Percentiles rank a stretch among this genome's conserved stretches.
Evolutionary conservation across 108 stramenopile species (phyloP).

Genomic region (Cyclotella choctawhatcheeana): DNA sequence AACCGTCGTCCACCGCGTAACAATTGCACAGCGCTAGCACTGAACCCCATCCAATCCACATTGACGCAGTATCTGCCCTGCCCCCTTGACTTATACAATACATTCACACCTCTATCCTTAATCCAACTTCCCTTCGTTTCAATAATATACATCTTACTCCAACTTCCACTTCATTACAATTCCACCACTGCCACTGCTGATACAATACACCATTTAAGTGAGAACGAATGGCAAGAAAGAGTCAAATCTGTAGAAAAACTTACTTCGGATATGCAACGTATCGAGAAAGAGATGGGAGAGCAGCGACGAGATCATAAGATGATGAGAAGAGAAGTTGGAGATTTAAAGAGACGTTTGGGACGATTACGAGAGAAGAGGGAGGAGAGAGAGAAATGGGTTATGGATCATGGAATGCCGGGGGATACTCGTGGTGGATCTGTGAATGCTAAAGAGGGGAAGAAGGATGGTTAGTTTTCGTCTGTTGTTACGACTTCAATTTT

Average conservation of each 20-base stretch:
- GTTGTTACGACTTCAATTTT: too few species aligned
- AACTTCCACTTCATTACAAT: conserved; percentile 41
- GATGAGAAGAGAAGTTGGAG: conserved; percentile 10
- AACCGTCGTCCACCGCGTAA: neutral
- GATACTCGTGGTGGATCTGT: neutral
- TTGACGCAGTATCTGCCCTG: conserved; percentile 22
- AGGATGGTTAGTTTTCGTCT: too few species aligned
- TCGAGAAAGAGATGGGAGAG: conserved; percentile 15
- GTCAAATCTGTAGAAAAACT: conserved; percentile 12
- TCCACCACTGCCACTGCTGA: conserved; percentile 14
- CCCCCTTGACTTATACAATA: conserved; percentile 34
- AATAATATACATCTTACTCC: conserved; percentile 31
- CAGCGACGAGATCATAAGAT: conserved; percentile 5
- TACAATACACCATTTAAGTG: conserved; percentile 5
- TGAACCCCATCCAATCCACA: conserved; percentile 19
- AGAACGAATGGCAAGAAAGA: conserved; percentile 19
- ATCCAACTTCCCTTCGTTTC: conserved; percentile 42
- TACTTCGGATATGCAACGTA: neutral
- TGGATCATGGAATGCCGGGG: neutral
- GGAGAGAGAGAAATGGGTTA: conserved; percentile 20
- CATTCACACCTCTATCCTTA: conserved; percentile 31
- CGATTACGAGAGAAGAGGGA: conserved; percentile 25
- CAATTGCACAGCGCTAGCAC: neutral
- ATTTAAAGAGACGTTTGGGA: conserved; percentile 20
- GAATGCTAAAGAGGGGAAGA: too few species aligned